Percentiles rank a stretch among this genome's conserved stretches.
Evolutionary conservation across 192 early-diverging fungal species (phyloP).

Genomic region (Coemansia erecta): DNA sequence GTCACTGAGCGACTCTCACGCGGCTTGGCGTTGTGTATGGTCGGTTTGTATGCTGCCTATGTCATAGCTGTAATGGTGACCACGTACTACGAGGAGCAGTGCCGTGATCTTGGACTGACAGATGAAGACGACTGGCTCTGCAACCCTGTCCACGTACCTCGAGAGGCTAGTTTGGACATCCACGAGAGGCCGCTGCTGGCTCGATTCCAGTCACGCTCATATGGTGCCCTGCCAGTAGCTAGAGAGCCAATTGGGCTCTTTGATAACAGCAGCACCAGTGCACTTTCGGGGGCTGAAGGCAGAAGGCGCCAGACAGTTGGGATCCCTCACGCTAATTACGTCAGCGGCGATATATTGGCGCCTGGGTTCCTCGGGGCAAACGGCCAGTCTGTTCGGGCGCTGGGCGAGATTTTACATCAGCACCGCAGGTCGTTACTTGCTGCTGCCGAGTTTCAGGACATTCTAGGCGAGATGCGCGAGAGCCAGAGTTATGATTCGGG

Average conservation of each 20-base stretch:
- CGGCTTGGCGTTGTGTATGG: conserved; percentile 37
- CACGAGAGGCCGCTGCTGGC: neutral
- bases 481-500: too few species aligned
- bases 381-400: conserved; percentile 18
- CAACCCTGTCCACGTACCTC: neutral
- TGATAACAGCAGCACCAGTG: conserved; percentile 1
- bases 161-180: neutral
- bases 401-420: conserved; percentile 35
- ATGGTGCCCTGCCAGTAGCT: neutral
- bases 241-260: neutral
- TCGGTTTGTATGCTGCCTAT: conserved; percentile 45
- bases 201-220: conserved; percentile 2
- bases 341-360: conserved; percentile 17
- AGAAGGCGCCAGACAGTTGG: conserved; percentile 19
- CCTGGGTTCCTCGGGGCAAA: conserved; percentile 9
- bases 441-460: conserved; percentile 45
- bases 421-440: conserved; percentile 52
- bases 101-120: conserved; percentile 7
- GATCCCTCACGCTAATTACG: conserved; percentile 1
- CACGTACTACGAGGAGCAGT: conserved; percentile 44
- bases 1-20: conserved; percentile 28
- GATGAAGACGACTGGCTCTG: neutral
- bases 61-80: conserved; percentile 46
- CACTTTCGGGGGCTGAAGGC: neutral
- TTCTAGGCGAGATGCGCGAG: conserved; percentile 19